Evolutionary conservation across 2,329 filamentous ascomycete species (phyloP), one percentile per base, ranked within the genome.

Genomic region (Venturia nashicola): DNA sequence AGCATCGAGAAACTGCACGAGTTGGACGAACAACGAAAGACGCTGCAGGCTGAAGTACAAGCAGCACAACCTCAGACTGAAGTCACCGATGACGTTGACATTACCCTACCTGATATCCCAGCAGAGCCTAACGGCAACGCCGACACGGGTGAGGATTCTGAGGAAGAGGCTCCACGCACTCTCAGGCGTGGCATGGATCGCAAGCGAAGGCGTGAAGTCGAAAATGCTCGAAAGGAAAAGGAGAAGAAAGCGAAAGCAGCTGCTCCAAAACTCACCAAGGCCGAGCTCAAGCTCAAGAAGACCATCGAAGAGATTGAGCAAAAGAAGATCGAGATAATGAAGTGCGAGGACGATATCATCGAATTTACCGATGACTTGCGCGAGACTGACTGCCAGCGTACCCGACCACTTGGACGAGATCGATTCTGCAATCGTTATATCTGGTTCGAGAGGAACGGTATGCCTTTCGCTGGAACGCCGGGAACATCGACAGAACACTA

Each of bases 361-460:
- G 83, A 88, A 40, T 84, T 96, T 61, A 93, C 97, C 70, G 92
- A 95, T 70, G 92, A 97, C 72, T 81, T 99, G 57, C 89, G 94
- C 62, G 93, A 97, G 76, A 91, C 92, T 48, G 90, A 97, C 74
- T 96, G 93, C 70, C 90, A 92, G 43, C 87, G 94, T 66, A 96
- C 92, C 20, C 87, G 90, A 67, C 86, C 93, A 20, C 81, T 99
- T 34, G 94, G 94, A 66, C 93, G 94, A 73, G 94, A 99, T 76
- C 86, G 94, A 55, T 99, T 96, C 80, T 96, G 93, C 86, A 97
- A 99, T 75, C 86, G 93, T 63, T 99, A 97, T 76, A 97, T 95
- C 80, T 99, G 94, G 93, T 97, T 97, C 74, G 94, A 99, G 76
- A 88, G 93, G 67, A 99, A 97, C 71, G 94, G 92, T 32, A 97